These are phyloP conservation scores for Erysimum cheiranthoides DNA, from an alignment of 345 rosid species.

Conservation along the genomic window DNA sequence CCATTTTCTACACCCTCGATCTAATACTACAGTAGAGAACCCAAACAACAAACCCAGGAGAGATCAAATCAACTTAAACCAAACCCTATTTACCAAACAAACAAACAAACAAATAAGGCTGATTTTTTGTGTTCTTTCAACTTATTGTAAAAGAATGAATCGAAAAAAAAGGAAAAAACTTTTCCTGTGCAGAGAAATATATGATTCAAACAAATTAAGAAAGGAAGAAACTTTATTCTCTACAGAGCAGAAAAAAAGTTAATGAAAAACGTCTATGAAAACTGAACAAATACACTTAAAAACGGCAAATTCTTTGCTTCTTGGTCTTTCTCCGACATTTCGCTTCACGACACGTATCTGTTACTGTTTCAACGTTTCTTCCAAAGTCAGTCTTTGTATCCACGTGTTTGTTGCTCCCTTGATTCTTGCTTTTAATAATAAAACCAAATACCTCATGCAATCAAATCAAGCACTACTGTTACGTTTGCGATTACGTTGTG, in stretches of 20 bases:
- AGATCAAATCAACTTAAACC: slow-evolving; percentile 47
- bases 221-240: slow-evolving; percentile 40
- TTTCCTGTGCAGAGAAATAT: slow-evolving; percentile 19
- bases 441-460: slow-evolving; percentile 35
- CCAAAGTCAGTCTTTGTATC: slow-evolving; percentile 29
- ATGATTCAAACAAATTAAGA: slow-evolving; percentile 18
- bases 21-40: slow-evolving; percentile 40
- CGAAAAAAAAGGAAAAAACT: slow-evolving; percentile 16
- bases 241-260: slow-evolving; percentile 38
- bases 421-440: slow-evolving; percentile 29
- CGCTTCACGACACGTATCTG: slow-evolving; percentile 38
- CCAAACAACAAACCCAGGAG: slow-evolving; percentile 29
- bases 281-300: slow-evolving; percentile 43
- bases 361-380: slow-evolving; percentile 36
- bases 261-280: slow-evolving; percentile 56
- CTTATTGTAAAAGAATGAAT: slow-evolving; percentile 28
- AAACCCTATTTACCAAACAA: slow-evolving; percentile 17
- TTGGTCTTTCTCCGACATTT: slow-evolving; percentile 30
- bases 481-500: slow-evolving; percentile 17
- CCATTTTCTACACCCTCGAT: slow-evolving; percentile 38
- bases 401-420: slow-evolving; percentile 38
- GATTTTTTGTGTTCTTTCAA: neutral
- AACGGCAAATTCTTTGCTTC: slow-evolving; percentile 50
- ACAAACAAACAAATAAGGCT: slow-evolving; percentile 26
- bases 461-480: neutral